These are phyloP conservation scores for Cercospora janseana DNA, from an alignment of 2,329 filamentous ascomycete species.

Conservation along the genomic window DNA sequence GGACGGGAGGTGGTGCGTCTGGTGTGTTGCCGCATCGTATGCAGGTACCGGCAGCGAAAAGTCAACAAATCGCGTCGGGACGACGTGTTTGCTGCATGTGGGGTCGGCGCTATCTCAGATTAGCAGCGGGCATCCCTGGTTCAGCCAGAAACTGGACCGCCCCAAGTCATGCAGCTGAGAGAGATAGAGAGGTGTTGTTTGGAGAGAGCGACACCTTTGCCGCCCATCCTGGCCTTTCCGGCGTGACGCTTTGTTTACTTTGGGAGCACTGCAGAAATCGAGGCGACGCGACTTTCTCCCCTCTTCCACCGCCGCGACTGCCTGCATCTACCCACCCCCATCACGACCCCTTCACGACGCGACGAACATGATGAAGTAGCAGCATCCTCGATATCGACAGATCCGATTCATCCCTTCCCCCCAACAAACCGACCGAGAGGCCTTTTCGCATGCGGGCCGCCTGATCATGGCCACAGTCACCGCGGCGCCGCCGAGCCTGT, in stretches of 20 bases:
- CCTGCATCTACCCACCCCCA: neutral
- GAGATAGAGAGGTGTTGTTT: too few species aligned
- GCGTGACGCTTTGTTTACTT: neutral
- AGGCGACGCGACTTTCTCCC: neutral
- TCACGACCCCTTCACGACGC: conserved; percentile 17
- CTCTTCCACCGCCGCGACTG: neutral
- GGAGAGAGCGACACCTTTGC: neutral
- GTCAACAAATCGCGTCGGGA: neutral
- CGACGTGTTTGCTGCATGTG: conserved; percentile 2
- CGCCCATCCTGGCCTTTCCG: neutral
- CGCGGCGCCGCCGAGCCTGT: conserved; percentile 70
- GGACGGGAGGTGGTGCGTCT: neutral
- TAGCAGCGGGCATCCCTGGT: neutral
- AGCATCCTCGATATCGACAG: conserved; percentile 12
- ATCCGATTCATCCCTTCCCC: neutral
- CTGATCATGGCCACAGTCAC: conserved; percentile 73
- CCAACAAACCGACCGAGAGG: neutral
- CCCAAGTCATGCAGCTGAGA: conserved; percentile 1
- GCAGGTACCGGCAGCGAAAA: neutral
- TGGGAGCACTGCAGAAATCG: neutral
- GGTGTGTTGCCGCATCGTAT: neutral
- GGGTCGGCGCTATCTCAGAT: neutral
- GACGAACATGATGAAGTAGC: conserved; percentile 16
- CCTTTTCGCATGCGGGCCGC: conserved; percentile 4
- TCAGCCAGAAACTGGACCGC: neutral